Evolutionary conservation across 192 early-diverging fungal species (phyloP), one percentile per base, ranked within the genome.

Genomic region (Paraglomus occultum): DNA sequence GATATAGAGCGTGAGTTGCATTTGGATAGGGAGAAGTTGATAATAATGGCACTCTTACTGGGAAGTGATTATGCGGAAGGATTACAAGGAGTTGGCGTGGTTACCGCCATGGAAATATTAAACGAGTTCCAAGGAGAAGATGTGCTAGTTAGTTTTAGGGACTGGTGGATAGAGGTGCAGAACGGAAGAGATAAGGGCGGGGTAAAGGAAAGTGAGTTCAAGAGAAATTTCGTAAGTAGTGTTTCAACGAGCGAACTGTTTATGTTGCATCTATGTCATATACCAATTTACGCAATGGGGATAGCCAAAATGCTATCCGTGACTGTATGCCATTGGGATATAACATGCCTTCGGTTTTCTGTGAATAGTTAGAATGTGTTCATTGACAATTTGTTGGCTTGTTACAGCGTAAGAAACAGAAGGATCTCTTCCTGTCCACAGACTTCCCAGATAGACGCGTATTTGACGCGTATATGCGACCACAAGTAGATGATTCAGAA

Each of bases 51-150:
- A 17, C 93, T 89, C 58, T 71, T 99, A 14, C 81, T 99, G 9
- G 95, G 95, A n/a, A 97, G 94, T 74, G 97, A 99, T 79, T 99
- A 99, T 73, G 95, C 97, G 0, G 85, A 85, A 12, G 97, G 97
- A 0, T 81, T 99, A 65, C 77, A 84, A 31, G 94, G 94, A 4
- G 74, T 98, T 39, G 97, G 97, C 22, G 82, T 90, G 17, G 92
- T 97, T 20, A 76, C 83, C 22, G 95, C 94, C 0, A 87, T 97
- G 85, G 97, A 99, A 73, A 89, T 96, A 15, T 70, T 99, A 65
- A 83, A 84, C 49, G 85, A 88, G 70, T 97, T 90, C 76, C 80
- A 81, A 6, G 77, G 73, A 4, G 64, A 70, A 68, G 74, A 79
- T 76, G 73, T 72, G 31, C 51, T 91, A 52, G 70, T 79, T 7